Conservation (phyloP, 2,329 filamentous ascomycete genomes). For the Hypoxylon sp. region DNA sequence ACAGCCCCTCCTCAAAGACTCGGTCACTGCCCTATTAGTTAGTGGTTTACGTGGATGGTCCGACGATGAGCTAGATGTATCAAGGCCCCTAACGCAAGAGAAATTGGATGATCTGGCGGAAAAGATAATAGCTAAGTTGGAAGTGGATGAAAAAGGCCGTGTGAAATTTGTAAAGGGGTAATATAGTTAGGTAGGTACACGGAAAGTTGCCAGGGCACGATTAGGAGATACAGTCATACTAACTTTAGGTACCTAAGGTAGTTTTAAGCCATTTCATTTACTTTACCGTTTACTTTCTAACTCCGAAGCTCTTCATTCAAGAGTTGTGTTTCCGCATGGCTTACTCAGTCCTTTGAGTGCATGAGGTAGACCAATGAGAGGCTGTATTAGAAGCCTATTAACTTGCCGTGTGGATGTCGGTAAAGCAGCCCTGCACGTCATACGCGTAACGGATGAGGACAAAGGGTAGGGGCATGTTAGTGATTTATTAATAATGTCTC, state of each 20-base stretch:
- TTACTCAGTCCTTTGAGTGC: neutral
- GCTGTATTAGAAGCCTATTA: neutral
- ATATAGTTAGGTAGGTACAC: neutral
- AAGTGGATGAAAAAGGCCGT: slow-evolving; percentile 24
- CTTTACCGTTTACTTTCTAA: neutral
- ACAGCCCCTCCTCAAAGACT: slow-evolving; percentile 42
- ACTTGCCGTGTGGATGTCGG: slow-evolving; percentile 2
- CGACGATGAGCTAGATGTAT: slow-evolving; percentile 35
- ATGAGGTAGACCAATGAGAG: slow-evolving; percentile 18
- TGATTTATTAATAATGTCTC: slow-evolving; percentile 36
- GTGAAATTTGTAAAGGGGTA: slow-evolving; percentile 33
- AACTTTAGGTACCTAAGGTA: neutral
- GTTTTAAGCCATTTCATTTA: too few species aligned
- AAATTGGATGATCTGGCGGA: slow-evolving; percentile 34
- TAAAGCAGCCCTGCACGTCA: slow-evolving; percentile 22
- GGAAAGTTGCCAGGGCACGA: neutral
- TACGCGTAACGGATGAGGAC: slow-evolving; percentile 23
- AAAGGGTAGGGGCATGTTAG: slow-evolving; percentile 17
- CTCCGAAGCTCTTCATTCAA: neutral
- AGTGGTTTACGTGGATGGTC: slow-evolving; percentile 36
- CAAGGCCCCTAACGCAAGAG: slow-evolving; percentile 26
- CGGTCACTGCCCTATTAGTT: slow-evolving; percentile 32
- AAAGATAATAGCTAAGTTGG: slow-evolving; percentile 31
- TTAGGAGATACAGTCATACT: neutral
- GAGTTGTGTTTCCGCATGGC: neutral